A percentile compares a stretch with the other conserved stretches of the same genome.
These are phyloP conservation scores for Xylariaceae sp. DNA, from an alignment of 2,329 filamentous ascomycete species.

Conservation along the genomic window DNA sequence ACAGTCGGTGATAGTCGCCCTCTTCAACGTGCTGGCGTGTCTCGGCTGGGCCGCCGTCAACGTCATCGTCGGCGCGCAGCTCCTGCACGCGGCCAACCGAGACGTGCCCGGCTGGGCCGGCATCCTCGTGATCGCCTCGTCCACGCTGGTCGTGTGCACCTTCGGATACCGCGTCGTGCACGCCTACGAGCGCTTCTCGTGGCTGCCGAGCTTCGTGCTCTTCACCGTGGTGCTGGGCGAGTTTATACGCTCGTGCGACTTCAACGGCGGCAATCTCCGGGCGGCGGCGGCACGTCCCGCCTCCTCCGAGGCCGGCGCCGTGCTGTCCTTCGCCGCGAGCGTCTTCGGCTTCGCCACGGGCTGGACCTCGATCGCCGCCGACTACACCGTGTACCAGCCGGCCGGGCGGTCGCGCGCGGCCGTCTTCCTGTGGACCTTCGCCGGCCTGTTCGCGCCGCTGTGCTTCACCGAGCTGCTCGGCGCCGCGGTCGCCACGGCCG, in stretches of 20 bases:
- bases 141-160: slow-evolving; percentile 61
- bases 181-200: slow-evolving; percentile 66
- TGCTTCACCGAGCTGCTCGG: slow-evolving; percentile 69
- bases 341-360: slow-evolving; percentile 63
- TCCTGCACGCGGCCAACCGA: slow-evolving; percentile 65
- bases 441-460: slow-evolving; percentile 62
- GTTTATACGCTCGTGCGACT: slow-evolving; percentile 60
- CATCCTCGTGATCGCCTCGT: slow-evolving; percentile 63
- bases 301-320: slow-evolving; percentile 49
- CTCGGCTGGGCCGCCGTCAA: slow-evolving; percentile 73
- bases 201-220: slow-evolving; percentile 65
- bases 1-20: slow-evolving; percentile 46
- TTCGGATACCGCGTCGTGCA: slow-evolving; percentile 74
- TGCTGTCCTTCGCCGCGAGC: slow-evolving; percentile 59
- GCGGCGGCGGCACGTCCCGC: slow-evolving; percentile 44
- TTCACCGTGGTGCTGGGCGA: slow-evolving; percentile 64
- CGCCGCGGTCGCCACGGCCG: slow-evolving; percentile 61
- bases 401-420: slow-evolving; percentile 48
- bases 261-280: slow-evolving; percentile 46
- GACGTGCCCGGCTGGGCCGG: slow-evolving; percentile 65
- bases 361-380: slow-evolving; percentile 68
- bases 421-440: slow-evolving; percentile 62
- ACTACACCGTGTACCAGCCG: slow-evolving; percentile 77
- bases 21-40: slow-evolving; percentile 64
- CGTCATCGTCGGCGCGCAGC: slow-evolving; percentile 70